Base-by-base conservation (phyloP, 768 basidiomycete species). In the Chalciporus piperatus region DNA sequence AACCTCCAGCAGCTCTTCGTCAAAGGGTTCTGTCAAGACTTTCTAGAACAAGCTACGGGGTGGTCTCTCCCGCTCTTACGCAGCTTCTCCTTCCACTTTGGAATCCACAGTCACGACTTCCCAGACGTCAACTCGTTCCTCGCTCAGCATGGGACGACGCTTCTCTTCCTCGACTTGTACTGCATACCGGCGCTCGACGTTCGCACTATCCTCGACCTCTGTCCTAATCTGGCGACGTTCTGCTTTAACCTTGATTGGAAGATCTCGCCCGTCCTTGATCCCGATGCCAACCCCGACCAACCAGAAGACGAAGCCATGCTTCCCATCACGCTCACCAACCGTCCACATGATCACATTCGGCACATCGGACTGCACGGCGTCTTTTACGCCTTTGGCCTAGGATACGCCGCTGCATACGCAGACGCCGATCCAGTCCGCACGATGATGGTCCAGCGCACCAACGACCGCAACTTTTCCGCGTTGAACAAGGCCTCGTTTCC, bases 171-270 rank as follows among this genome's bases (percentile, higher is more conserved):
- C 47, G 87, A 89, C 65, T 63, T 89, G 13, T 75, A 84, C 60
- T 78, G 78, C 57, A 76, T 81, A 40, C 79, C 79, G 6, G 57
- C 72, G 0, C 71, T 87, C 23, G 80, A 87, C 52, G 71, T 89
- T 13, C 70, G 81, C 5, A 70, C 70, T 20, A 77, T 86, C 52
- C 77, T 89, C 22, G 82, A 83, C 12, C 65, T 80, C 7, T 89
- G 87, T 57, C 87, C 85, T 0, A 63, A 72, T 43, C 77, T 91
- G 27, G 70, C 66, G 17, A 78, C 82, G 0, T 82, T 91, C 63
- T 75, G 78, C 20, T 89, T 91, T 72, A 90, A 89, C 62, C 81
- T 76, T 23, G 89, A 91, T 63, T 89, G 89, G 87, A 77, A 78
- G 12, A 66, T 85, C 14, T n/a, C 53, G 0, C 63, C 66, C 12